A percentile compares a stretch with the other conserved stretches of the same genome.
These are phyloP conservation scores for Saccharum hybrid DNA, from an alignment of 202 grass and related monocot genomes.

Conservation along the genomic window DNA sequence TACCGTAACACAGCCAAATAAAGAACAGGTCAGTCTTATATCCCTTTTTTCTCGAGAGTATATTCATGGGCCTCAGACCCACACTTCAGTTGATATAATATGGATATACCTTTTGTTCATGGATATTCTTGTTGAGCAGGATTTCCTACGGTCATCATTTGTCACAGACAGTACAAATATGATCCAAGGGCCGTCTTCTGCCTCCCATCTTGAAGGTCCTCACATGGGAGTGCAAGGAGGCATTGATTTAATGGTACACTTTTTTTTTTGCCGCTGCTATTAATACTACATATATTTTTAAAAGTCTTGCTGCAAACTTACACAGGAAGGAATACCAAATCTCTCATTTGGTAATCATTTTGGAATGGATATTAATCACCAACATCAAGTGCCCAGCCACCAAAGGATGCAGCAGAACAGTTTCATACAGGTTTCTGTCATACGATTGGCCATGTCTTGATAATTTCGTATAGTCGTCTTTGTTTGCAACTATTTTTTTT, in stretches of 20 bases:
- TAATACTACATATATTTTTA: slow-evolving; percentile 32
- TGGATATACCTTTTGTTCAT: slow-evolving; percentile 27
- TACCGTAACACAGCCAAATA: slow-evolving; percentile 59
- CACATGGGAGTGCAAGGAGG: slow-evolving; percentile 57
- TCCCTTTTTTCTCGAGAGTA: slow-evolving; percentile 28
- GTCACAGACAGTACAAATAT: slow-evolving; percentile 52
- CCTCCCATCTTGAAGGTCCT: slow-evolving; percentile 64
- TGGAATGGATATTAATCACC: slow-evolving; percentile 77
- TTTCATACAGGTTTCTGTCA: slow-evolving; percentile 62
- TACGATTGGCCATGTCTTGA: slow-evolving; percentile 19
- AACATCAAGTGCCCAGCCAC: slow-evolving; percentile 75
- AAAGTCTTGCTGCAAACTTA: slow-evolving; percentile 43
- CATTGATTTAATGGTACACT: slow-evolving; percentile 69
- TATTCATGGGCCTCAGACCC: background rate
- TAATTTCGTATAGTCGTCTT: slow-evolving; percentile 20
- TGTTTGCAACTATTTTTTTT: slow-evolving; percentile 33
- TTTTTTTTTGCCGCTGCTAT: slow-evolving; percentile 36
- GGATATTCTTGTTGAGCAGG: slow-evolving; percentile 46
- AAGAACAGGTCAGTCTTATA: slow-evolving; percentile 67
- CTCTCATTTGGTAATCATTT: slow-evolving; percentile 82
- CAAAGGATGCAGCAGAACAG: slow-evolving; percentile 64
- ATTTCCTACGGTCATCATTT: slow-evolving; percentile 72
- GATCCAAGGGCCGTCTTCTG: slow-evolving; percentile 59
- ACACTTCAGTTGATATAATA: slow-evolving; percentile 38
- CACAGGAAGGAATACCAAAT: slow-evolving; percentile 89